phyloP scores from a whole-genome alignment of 768 basidiomycete genomes.

The Naganishia friedmannii region DNA sequence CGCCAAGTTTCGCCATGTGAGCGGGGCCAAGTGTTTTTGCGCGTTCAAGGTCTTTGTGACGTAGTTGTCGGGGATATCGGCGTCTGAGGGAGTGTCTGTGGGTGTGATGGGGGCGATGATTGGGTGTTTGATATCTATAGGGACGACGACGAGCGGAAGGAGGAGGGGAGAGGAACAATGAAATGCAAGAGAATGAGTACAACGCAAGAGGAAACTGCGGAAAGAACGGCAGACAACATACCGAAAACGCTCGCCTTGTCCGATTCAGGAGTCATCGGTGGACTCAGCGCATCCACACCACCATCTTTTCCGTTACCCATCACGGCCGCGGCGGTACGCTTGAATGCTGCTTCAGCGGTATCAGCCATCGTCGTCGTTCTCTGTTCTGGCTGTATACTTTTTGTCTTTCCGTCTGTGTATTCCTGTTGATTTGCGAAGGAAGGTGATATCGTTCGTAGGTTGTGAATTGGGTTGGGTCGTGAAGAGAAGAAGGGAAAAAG shows the following conservation, averaged over 20 bases:
- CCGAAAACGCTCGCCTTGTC: constrained; percentile 28
- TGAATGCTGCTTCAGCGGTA: constrained; percentile 22
- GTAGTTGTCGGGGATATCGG: constrained; percentile 72
- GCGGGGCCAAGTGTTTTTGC: constrained; percentile 66
- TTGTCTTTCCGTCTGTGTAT: too few relatives aligned
- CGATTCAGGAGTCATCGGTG: constrained; percentile 40
- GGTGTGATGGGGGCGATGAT: constrained; percentile 40
- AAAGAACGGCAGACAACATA: background rate
- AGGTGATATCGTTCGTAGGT: too few relatives aligned
- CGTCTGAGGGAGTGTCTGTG: constrained; percentile 48
- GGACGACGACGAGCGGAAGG: constrained; percentile 26
- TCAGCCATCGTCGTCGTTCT: constrained; percentile 24
- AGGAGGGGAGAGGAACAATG: background rate
- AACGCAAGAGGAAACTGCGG: too few relatives aligned
- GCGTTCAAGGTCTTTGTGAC: constrained; percentile 71
- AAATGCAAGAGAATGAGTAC: background rate
- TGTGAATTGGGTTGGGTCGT: too few relatives aligned
- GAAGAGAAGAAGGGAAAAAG: too few relatives aligned
- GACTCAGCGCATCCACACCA: constrained; percentile 37
- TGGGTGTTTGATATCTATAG: constrained; percentile 18
- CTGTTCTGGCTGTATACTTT: too few relatives aligned
- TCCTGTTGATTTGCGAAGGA: too few relatives aligned
- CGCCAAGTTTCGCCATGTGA: constrained; percentile 64
- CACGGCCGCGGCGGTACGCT: constrained; percentile 32
- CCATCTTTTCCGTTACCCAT: constrained; percentile 32